phyloP scores from a whole-genome alignment of 2,329 filamentous ascomycete species.

The Acephala macrosclerotiorum region DNA sequence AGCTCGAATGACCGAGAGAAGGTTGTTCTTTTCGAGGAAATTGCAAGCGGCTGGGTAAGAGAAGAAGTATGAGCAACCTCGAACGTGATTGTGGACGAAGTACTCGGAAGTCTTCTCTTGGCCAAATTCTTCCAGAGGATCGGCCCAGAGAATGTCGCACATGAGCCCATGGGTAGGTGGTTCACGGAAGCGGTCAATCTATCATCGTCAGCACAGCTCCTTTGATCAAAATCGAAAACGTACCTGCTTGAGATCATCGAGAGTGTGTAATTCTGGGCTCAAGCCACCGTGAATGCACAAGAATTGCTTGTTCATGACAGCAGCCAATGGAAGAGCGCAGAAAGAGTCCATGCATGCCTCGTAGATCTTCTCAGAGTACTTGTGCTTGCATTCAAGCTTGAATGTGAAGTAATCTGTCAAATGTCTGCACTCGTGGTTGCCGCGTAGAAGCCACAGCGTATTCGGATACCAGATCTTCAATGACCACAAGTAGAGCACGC shows the following conservation, averaged over 20 bases:
- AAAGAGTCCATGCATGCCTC: slow-evolving; percentile 99
- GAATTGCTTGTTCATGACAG: slow-evolving; percentile 99
- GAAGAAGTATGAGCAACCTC: slow-evolving; percentile 99
- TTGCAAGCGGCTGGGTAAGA: slow-evolving; percentile 96
- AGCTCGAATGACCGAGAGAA: slow-evolving; percentile 94
- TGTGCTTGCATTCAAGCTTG: slow-evolving; percentile 99
- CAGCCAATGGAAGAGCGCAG: slow-evolving; percentile 90
- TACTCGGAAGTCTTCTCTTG: slow-evolving; percentile 98
- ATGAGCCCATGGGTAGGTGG: slow-evolving; percentile 97
- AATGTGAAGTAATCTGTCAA: slow-evolving; percentile 99
- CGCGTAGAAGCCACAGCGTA: slow-evolving; percentile 93
- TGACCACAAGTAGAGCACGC: slow-evolving; percentile 96
- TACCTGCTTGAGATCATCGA: slow-evolving; percentile 91
- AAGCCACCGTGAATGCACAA: slow-evolving; percentile 97
- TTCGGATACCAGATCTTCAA: slow-evolving; percentile 99
- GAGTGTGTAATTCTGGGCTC: slow-evolving; percentile 92
- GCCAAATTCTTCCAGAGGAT: slow-evolving; percentile 96
- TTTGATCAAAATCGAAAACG: slow-evolving; percentile 43
- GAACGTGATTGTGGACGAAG: slow-evolving; percentile 97
- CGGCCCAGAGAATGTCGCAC: slow-evolving; percentile 99
- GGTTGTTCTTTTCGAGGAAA: slow-evolving; percentile 98
- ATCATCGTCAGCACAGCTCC: slow-evolving; percentile 24
- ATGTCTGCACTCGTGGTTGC: slow-evolving; percentile 98
- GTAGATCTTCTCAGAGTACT: slow-evolving; percentile 95
- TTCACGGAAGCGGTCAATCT: slow-evolving; percentile 98